Evolutionary conservation across 2,329 filamentous ascomycete species (phyloP), one percentile per base, ranked within the genome.

Genomic region (Hansfordia pulvinata): DNA sequence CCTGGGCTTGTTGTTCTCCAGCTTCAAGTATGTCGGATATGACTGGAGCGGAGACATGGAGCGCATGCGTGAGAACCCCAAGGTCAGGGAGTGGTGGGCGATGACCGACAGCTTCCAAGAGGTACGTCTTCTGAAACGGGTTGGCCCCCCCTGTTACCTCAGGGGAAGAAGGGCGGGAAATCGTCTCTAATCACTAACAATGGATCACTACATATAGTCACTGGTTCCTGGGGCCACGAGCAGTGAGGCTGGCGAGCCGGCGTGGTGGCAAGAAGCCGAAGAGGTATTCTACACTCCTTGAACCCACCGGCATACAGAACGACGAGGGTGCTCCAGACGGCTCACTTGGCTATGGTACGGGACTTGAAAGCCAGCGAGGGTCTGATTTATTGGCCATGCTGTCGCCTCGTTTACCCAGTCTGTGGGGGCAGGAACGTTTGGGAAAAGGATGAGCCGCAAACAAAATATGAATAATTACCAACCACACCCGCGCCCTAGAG

Each of bases 61-160:
- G 49, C 63, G 60, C 34, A 85, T 86, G 79, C 62, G 64, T 2
- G 70, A 69, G 30, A 83, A 85, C 39, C 64, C 69, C 1, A 76
- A 75, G 43, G 76, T 86, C 18, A 64, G 70, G 29, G 73, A 79
- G 48, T 88, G 81, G 82, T 88, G 80, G 80, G 58, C 57, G 31
- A 76, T 86, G 72, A 86, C 81, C 26, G 81, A 88, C 48, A 59
- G 60, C 10, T 82, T 75, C 60, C 81, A 86, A 53, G 75, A 72
- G 49, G 64, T 60, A 23, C 33, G 31, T 8, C 8, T 21, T 11
- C n/a, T n/a, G n/a, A n/a, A n/a, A n/a, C n/a, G n/a, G n/a, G n/a
- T n/a, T n/a, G n/a, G n/a, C n/a, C n/a, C n/a, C n/a, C n/a, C n/a
- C n/a, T n/a, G n/a, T n/a, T n/a, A n/a, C n/a, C n/a, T n/a, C n/a